Evolutionary conservation across 164 flowering plant species (phyloP).

Genomic region (Houttuynia cordata): DNA sequence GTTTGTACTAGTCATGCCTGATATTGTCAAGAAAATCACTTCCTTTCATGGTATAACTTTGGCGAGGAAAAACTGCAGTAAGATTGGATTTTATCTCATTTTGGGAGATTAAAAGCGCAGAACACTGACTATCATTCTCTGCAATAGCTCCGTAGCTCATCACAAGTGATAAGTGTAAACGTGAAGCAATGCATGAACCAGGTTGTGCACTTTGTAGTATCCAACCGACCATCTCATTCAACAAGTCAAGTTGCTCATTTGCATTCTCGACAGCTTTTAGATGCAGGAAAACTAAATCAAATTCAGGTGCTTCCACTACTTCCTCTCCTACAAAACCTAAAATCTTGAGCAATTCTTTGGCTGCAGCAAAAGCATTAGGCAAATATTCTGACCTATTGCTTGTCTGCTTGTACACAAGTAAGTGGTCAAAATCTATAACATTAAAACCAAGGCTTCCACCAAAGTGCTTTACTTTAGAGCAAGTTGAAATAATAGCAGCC

Average conservation of each 20-base stretch:
- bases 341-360: conserved; percentile 40
- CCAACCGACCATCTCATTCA: conserved; percentile 54
- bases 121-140: conserved; percentile 20
- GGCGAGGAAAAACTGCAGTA: conserved; percentile 46
- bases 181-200: conserved; percentile 53
- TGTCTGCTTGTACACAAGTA: conserved; percentile 13
- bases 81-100: conserved; percentile 24
- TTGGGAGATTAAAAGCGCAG: conserved; percentile 15
- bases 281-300: conserved; percentile 73
- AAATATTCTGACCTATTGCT: conserved; percentile 6
- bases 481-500: conserved; percentile 58
- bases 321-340: conserved; percentile 76
- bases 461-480: conserved; percentile 30
- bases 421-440: conserved; percentile 24
- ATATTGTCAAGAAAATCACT: conserved; percentile 33
- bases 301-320: conserved; percentile 30
- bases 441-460: conserved; percentile 45
- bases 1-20: conserved; percentile 30
- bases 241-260: conserved; percentile 14
- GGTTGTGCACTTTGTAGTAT: conserved; percentile 33
- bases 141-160: conserved; percentile 60
- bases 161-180: conserved; percentile 66
- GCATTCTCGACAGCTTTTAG: conserved; percentile 29
- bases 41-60: conserved; percentile 75
- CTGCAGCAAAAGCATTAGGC: conserved; percentile 12